Evolutionary conservation across 176 grass and related monocot species (phyloP).

Genomic region (Raddia distichophylla): DNA sequence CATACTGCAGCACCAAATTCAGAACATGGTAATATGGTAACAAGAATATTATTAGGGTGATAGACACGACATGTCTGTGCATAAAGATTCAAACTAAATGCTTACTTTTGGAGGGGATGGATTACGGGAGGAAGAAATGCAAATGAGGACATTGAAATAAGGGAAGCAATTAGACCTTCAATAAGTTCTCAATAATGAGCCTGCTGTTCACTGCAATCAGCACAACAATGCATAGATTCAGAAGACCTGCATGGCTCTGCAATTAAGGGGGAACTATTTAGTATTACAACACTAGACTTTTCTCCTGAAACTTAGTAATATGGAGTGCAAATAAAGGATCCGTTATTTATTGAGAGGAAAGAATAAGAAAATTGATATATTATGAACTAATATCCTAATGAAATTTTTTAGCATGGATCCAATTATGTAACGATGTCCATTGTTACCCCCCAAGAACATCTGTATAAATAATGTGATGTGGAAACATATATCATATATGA

Average conservation of each 20-base stretch:
- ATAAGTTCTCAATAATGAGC: constrained; percentile 97
- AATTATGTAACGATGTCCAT: not conserved
- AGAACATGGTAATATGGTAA: constrained; percentile 24
- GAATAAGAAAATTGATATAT: not conserved
- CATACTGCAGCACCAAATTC: constrained; percentile 71
- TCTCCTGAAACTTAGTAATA: constrained; percentile 2
- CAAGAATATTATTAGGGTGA: not conserved
- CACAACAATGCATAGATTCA: constrained; percentile 98
- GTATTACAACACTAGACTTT: constrained; percentile 24
- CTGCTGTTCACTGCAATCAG: constrained; percentile 92
- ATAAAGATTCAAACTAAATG: constrained; percentile 33
- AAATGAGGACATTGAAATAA: constrained; percentile 3
- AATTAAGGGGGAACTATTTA: constrained; percentile 38
- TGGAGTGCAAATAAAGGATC: not conserved
- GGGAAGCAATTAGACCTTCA: constrained; percentile 71
- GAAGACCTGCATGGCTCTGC: constrained; percentile 97
- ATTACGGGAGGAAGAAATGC: constrained; percentile 21
- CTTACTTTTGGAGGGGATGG: not conserved
- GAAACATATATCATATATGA: not conserved
- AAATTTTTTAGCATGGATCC: not conserved
- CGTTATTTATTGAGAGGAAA: constrained; percentile 14
- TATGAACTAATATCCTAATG: not conserved
- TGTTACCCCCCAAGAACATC: not conserved
- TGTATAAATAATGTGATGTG: not conserved
- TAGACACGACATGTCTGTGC: not conserved